A percentile compares a stretch with the other conserved stretches of the same genome.
These are phyloP conservation scores for Quercus cerris DNA, from an alignment of 306 rosid genomes.

Conservation along the genomic window DNA sequence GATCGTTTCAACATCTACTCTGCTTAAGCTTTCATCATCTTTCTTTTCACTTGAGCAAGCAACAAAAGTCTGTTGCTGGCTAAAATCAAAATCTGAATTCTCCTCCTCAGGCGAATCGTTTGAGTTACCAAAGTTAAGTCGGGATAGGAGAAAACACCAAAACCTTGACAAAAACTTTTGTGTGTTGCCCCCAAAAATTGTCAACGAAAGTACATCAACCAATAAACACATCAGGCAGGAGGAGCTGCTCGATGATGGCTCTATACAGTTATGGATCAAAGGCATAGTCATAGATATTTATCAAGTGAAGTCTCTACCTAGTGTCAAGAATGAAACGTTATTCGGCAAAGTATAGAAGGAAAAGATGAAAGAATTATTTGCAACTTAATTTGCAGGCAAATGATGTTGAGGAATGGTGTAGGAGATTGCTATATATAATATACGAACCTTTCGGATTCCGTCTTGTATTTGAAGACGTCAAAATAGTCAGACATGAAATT, in stretches of 20 bases:
- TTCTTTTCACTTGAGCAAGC: background rate
- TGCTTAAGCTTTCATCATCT: slow-evolving; percentile 38
- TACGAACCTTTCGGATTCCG: background rate
- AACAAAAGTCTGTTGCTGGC: background rate
- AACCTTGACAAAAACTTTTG: slow-evolving; percentile 8
- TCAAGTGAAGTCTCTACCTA: background rate
- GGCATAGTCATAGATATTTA: slow-evolving; percentile 8
- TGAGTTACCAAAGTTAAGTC: slow-evolving; percentile 15
- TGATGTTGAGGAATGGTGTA: background rate
- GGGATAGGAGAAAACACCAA: slow-evolving; percentile 24
- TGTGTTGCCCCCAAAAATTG: background rate
- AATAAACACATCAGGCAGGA: slow-evolving; percentile 14
- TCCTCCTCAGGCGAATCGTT: slow-evolving; percentile 5
- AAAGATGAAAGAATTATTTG: slow-evolving; percentile 17
- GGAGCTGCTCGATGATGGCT: too few relatives aligned
- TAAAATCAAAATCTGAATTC: slow-evolving; percentile 12
- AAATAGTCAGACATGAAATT: slow-evolving; percentile 9
- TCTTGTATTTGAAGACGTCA: slow-evolving; percentile 17
- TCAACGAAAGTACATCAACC: background rate
- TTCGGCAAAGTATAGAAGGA: background rate
- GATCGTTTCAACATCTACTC: slow-evolving; percentile 53
- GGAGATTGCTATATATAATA: background rate
- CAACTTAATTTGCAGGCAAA: background rate
- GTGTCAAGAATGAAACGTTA: slow-evolving; percentile 1
- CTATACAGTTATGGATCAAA: background rate